Evolutionary conservation across 306 rosid genomes (phyloP).

Genomic region (Cicer yamashitae): DNA sequence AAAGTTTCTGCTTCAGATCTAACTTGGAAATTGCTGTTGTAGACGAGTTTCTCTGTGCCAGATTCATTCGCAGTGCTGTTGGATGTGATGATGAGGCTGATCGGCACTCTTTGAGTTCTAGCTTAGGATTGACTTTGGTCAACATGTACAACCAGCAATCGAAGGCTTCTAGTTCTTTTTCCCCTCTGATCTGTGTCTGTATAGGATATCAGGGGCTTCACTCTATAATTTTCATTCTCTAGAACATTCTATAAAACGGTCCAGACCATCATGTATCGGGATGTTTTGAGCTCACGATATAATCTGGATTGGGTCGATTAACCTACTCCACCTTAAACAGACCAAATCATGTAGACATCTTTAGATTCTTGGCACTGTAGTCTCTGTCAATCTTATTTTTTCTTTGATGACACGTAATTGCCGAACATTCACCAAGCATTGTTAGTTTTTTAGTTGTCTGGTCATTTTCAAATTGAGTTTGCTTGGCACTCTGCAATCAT

Average conservation of each 20-base stretch:
- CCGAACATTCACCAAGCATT: conserved; percentile 2
- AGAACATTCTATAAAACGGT: not conserved
- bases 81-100: not conserved
- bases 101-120: not conserved
- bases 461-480: conserved; percentile 8
- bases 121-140: not conserved
- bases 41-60: conserved; percentile 1
- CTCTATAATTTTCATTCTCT: conserved; percentile 8
- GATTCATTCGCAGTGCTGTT: conserved; percentile 9
- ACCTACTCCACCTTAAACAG: conserved; percentile 1
- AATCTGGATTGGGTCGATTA: not conserved
- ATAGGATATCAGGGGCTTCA: conserved; percentile 1
- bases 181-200: not conserved
- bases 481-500: not conserved
- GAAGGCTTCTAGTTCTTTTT: conserved; percentile 2
- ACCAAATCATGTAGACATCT: conserved; percentile 14
- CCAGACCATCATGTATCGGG: not conserved
- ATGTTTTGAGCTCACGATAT: conserved; percentile 1
- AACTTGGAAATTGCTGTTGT: not conserved
- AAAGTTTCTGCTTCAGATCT: conserved; percentile 20
- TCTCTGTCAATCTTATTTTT: not conserved
- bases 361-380: not conserved
- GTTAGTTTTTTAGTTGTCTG: not conserved
- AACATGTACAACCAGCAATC: conserved; percentile 6
- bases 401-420: not conserved